phyloP scores from a whole-genome alignment of 106 monocot species.

The Narthecium ossifragum region DNA sequence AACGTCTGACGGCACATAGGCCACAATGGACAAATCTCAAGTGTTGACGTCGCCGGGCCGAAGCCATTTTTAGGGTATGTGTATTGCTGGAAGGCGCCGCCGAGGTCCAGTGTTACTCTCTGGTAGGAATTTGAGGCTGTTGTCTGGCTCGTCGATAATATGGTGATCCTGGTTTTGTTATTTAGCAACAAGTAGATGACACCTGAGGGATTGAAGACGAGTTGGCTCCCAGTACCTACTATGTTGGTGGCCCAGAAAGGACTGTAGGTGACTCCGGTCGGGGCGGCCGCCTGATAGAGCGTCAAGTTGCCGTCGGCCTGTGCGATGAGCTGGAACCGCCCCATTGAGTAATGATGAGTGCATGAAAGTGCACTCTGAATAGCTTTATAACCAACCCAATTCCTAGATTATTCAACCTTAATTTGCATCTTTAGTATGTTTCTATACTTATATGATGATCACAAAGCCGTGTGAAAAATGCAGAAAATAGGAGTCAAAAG shows the following conservation, averaged over 20 bases:
- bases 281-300: background rate
- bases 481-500: too few species aligned
- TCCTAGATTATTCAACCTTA: too few species aligned
- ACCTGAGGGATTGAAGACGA: conserved; percentile 15
- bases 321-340: conserved; percentile 11
- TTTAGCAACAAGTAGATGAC: too few species aligned
- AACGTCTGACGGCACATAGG: conserved; percentile 3
- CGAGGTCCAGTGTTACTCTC: conserved; percentile 29
- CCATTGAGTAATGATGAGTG: conserved; percentile 16
- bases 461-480: too few species aligned
- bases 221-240: background rate
- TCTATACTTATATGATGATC: too few species aligned
- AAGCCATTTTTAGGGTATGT: conserved; percentile 13
- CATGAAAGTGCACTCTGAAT: too few species aligned
- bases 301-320: conserved; percentile 17
- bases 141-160: background rate
- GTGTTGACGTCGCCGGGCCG: too few species aligned
- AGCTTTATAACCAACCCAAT: too few species aligned
- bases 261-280: background rate
- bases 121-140: conserved; percentile 10
- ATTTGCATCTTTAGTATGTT: too few species aligned
- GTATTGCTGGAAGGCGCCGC: conserved; percentile 33
- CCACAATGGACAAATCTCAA: conserved; percentile 1
- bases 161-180: background rate
- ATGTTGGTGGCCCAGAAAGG: conserved; percentile 16